A percentile compares a stretch with the other conserved stretches of the same genome.
Conservation (phyloP, 1,284 basidiomycete genomes). For the Amylostereum areolatum region DNA sequence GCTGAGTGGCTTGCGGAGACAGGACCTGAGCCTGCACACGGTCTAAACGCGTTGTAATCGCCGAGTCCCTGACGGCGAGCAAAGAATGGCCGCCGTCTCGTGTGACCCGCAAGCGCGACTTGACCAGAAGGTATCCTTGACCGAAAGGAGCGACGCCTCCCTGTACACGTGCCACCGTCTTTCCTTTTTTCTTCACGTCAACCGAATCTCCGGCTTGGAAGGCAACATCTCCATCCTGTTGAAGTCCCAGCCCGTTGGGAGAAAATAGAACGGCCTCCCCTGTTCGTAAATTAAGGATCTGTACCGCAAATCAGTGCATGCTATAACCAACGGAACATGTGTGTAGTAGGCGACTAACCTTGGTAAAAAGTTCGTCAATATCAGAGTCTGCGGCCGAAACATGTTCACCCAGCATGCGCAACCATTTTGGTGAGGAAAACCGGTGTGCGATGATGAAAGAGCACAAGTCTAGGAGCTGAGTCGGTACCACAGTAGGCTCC, state of each 20-base stretch:
- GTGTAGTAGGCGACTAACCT: constrained; percentile 1
- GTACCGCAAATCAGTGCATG: not conserved
- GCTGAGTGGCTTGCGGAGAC: too few species aligned
- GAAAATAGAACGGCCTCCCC: constrained; percentile 1
- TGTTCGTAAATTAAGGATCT: not conserved
- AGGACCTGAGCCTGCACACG: too few species aligned
- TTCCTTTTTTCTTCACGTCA: too few species aligned
- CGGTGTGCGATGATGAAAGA: constrained; percentile 25
- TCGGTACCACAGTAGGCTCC: constrained; percentile 23
- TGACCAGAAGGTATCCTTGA: not conserved
- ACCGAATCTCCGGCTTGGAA: too few species aligned
- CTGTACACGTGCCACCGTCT: not conserved
- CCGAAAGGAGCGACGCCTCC: not conserved
- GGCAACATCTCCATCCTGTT: not conserved
- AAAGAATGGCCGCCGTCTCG: constrained; percentile 3
- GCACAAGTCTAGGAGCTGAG: constrained; percentile 21
- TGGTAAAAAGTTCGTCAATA: constrained; percentile 7
- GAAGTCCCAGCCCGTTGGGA: not conserved
- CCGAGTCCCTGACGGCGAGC: not conserved
- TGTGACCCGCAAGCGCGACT: constrained; percentile 1
- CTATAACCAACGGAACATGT: not conserved
- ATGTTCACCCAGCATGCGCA: constrained; percentile 5
- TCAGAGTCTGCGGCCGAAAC: constrained; percentile 4
- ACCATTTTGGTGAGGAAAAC: constrained; percentile 21
- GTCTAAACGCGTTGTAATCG: too few species aligned